A percentile compares a stretch with the other conserved stretches of the same genome.
Conservation (phyloP, 179 eudicot genomes). For the Silene vulgaris region DNA sequence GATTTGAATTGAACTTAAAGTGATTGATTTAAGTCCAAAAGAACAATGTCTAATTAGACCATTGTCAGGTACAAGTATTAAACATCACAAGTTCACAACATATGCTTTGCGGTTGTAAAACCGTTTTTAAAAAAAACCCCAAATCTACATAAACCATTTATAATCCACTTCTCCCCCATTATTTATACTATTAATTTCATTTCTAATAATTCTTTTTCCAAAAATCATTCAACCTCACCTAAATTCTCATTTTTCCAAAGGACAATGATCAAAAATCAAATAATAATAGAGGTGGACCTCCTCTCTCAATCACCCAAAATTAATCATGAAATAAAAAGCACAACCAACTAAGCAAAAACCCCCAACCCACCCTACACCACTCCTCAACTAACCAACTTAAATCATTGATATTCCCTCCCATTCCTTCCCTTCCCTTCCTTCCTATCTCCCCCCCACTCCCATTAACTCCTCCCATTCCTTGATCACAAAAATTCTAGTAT, state of each 20-base stretch:
- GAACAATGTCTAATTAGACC: too few relatives aligned
- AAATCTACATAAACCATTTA: too few relatives aligned
- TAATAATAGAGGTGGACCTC: slow-evolving; percentile 9
- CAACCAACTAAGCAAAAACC: slow-evolving; percentile 16
- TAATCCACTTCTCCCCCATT: too few relatives aligned
- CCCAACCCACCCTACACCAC: not conserved
- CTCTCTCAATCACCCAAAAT: slow-evolving; percentile 10
- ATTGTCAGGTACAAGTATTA: too few relatives aligned
- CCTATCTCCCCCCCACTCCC: slow-evolving; percentile 9
- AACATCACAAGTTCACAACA: too few relatives aligned
- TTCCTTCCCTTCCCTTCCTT: not conserved
- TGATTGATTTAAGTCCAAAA: too few relatives aligned
- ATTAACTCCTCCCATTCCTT: not conserved
- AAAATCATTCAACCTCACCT: too few relatives aligned
- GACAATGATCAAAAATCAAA: slow-evolving; percentile 9
- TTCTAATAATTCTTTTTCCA: too few relatives aligned
- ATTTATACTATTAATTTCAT: too few relatives aligned
- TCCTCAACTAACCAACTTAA: slow-evolving; percentile 21
- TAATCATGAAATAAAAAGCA: slow-evolving; percentile 15
- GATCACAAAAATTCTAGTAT: not conserved
- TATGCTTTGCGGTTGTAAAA: too few relatives aligned
- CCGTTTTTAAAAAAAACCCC: too few relatives aligned
- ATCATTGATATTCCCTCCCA: slow-evolving; percentile 21
- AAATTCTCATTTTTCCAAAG: not conserved
- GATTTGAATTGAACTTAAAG: too few relatives aligned